Evolutionary conservation across 352 stramenopile genomes (phyloP), one percentile per base, ranked within the genome.

Genomic region (Globisporangium perplexum): DNA sequence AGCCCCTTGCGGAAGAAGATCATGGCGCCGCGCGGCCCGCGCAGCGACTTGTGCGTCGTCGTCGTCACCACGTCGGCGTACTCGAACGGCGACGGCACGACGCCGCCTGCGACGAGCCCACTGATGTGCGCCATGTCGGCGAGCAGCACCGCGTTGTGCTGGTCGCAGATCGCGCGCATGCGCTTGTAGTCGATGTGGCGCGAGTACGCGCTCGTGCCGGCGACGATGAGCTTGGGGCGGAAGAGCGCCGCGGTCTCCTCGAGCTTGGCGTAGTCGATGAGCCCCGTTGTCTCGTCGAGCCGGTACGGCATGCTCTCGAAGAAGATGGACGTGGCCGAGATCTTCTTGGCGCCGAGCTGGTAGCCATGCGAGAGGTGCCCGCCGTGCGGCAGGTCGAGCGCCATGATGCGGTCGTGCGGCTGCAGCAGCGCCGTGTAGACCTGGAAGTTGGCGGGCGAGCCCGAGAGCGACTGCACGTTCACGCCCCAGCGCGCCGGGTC

Each of bases 121-220:
- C 87, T 98, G 77, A 99, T 99, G 79, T 99, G 98, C 30, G 98
- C 97, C 97, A 99, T 99, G 71, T 99, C 98, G 8, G 96, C 83
- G 44, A 99, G 74, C 49, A 99, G 71, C 59, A 98, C 97, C 7
- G 97, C 95, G 48, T 96, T 96, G 60, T 98, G 66, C 66, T 88
- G 64, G 62, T 90, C 69, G 24, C 94, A 97, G 73, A 99, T 97
- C 63, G 98, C 73, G 45, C 93, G 92, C 81, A 99, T 99, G 53
- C 96, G 90, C 66, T 97, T 91, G 72, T 99, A 99, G 78, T 99
- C 97, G 67, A 99, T 98, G 59, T 98, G 79, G 56, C 97, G 90
- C 50, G 97, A 95, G 83, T 99, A 99, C 15, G 98, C 98, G 61
- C 90, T 98, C 20, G 95, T 98, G 47, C 98, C 98, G 17, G 97